Percentiles rank a stretch among this genome's conserved stretches.
These are phyloP conservation scores for Wickerhamomyces hampshirensis DNA, from an alignment of 805 yeast genomes.

Conservation along the genomic window DNA sequence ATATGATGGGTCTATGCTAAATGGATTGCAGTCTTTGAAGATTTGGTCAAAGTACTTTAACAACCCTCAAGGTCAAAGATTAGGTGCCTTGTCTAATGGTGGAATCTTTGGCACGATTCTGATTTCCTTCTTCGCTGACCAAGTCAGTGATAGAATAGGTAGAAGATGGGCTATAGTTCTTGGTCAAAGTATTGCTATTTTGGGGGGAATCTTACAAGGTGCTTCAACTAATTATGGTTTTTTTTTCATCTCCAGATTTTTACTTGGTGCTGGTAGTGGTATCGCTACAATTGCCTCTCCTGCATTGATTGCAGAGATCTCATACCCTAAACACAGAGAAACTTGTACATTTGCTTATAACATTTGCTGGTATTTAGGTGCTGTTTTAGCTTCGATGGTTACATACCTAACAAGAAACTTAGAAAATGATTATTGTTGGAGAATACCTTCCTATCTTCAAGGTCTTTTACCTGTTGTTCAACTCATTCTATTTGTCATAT, in stretches of 20 bases:
- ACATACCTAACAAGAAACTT: slow-evolving; percentile 26
- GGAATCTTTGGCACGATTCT: slow-evolving; percentile 35
- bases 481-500: slow-evolving; percentile 25
- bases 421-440: slow-evolving; percentile 39
- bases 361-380: slow-evolving; percentile 48
- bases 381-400: slow-evolving; percentile 36
- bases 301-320: slow-evolving; percentile 44
- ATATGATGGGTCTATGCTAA: slow-evolving; percentile 44
- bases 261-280: slow-evolving; percentile 44
- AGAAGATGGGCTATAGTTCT: slow-evolving; percentile 27
- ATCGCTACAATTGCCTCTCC: slow-evolving; percentile 41
- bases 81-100: slow-evolving; percentile 39
- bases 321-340: slow-evolving; percentile 43
- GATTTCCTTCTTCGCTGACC: slow-evolving; percentile 27
- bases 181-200: slow-evolving; percentile 16
- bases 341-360: slow-evolving; percentile 40
- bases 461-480: slow-evolving; percentile 42
- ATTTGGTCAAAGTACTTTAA: slow-evolving; percentile 36
- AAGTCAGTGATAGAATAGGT: slow-evolving; percentile 33
- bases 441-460: slow-evolving; percentile 50
- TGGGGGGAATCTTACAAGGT: slow-evolving; percentile 25
- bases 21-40: slow-evolving; percentile 41
- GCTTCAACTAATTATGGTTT: slow-evolving; percentile 25
- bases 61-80: slow-evolving; percentile 31
- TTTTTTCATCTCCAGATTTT: slow-evolving; percentile 29